Evolutionary conservation across 257 asterid species (phyloP).

Genomic region (Echites panduratus): DNA sequence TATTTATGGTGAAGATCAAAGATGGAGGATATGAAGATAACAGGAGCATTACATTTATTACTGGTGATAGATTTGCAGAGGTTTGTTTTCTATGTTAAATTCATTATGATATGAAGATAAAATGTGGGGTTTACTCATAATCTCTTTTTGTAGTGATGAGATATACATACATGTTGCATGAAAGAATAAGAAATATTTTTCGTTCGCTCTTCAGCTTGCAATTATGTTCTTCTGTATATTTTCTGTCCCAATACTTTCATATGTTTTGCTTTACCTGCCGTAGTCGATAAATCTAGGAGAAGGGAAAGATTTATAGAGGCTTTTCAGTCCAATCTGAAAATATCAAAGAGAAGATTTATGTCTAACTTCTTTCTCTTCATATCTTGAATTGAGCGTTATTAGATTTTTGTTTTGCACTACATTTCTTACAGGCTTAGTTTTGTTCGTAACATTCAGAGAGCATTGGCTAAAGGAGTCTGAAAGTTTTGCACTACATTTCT

Average conservation of each 20-base stretch:
- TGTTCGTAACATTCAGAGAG: neutral
- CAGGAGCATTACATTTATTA: constrained; percentile 23
- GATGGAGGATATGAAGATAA: constrained; percentile 21
- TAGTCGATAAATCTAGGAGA: neutral
- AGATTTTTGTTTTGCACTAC: neutral
- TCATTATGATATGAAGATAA: constrained; percentile 30
- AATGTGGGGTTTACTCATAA: constrained; percentile 20
- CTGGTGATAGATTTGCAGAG: constrained; percentile 44
- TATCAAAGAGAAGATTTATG: neutral
- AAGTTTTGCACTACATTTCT: too few relatives aligned
- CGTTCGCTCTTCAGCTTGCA: constrained; percentile 9
- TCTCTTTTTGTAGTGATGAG: constrained; percentile 29
- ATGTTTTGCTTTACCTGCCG: neutral
- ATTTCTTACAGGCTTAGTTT: neutral
- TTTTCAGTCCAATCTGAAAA: neutral
- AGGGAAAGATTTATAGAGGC: neutral
- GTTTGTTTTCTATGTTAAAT: constrained; percentile 22
- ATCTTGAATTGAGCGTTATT: neutral
- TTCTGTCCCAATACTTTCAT: constrained; percentile 6
- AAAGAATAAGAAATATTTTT: constrained; percentile 30
- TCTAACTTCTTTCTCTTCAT: neutral
- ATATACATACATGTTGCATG: constrained; percentile 22
- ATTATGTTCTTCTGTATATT: constrained; percentile 2
- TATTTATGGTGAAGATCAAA: neutral
- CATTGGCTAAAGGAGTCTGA: neutral